Base-by-base conservation (phyloP, 441 rosid species). In the Euphorbia neoarborescens region DNA sequence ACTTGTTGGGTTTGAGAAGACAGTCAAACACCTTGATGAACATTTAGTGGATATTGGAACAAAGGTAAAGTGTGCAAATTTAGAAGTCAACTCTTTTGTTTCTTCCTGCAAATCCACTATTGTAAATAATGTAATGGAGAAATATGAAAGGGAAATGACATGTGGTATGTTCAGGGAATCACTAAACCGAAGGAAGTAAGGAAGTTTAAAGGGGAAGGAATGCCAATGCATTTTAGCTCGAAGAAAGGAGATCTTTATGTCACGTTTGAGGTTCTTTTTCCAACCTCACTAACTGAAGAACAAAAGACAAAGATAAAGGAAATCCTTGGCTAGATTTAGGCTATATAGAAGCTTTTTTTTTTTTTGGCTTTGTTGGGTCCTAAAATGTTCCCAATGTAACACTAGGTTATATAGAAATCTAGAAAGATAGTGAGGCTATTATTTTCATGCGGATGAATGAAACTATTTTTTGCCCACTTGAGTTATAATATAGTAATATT, bases 171-270 rank as follows among this genome's bases (percentile, higher is more conserved):
- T 53, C 84, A 94, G 99, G 97, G 87, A 76, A 84, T 94, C 46
- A 91, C 94, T 0, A 91, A 89, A 77, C 97, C 99, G 0, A 91
- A 91, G 74, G 90, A 90, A 79, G 94, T 94, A 80, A 83, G 83
- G 65, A 94, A 86, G 86, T 83, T 91, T 46, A 90, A 86, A 85
- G 99, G 94, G n/a, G 95, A 94, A 84, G 97, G 99, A 57, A 94
- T 94, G 99, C 96, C 97, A 14, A 57, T 87, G 79, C 91, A 91
- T 77, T 83, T 75, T 69, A 91, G 94, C 81, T 82, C 77, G 14
- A 90, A 91, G 89, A 91, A 89, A 76, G 99, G 96, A 2, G 90
- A 92, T 72, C 90, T 94, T 32, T 91, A 87, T 66, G 85, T 91
- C 63, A 84, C 86, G 8, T 94, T 84, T 56, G 99, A 94, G 82